Conservation (phyloP, 2,329 filamentous ascomycete genomes). For the Colletotrichum tabaci region DNA sequence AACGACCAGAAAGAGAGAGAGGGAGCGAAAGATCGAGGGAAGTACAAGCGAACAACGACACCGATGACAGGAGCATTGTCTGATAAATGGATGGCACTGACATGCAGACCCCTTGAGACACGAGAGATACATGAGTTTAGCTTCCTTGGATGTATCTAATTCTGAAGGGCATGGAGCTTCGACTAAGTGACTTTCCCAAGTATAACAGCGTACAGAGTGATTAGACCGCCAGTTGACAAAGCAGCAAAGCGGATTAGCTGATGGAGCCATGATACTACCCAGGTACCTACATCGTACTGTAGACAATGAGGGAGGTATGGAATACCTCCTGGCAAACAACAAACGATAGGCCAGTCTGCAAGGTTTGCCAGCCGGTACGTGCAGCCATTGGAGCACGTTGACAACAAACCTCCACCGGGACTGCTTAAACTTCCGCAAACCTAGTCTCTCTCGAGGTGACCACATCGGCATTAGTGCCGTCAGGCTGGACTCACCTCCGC, state of each 20-base stretch:
- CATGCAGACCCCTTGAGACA: background rate
- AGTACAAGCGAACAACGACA: background rate
- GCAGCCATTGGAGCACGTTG: conserved; percentile 18
- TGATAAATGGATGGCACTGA: background rate
- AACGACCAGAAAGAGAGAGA: background rate
- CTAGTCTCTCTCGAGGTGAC: conserved; percentile 13
- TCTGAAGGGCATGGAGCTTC: background rate
- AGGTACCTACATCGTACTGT: too few relatives aligned
- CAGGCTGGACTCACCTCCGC: conserved; percentile 8
- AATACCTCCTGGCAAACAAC: background rate
- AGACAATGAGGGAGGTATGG: too few relatives aligned
- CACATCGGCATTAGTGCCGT: background rate
- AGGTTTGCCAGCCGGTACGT: conserved; percentile 19
- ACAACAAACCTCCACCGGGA: conserved; percentile 3
- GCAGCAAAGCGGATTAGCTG: conserved; percentile 18
- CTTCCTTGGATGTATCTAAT: background rate
- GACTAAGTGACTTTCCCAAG: background rate
- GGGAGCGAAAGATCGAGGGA: background rate
- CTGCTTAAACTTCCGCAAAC: conserved; percentile 29
- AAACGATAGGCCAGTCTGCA: conserved; percentile 12
- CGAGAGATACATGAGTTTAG: background rate
- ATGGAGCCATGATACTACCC: background rate
- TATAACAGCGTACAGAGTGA: background rate
- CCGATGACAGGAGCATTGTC: conserved; percentile 9
- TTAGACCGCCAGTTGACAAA: conserved; percentile 12